phyloP scores from a whole-genome alignment of 768 basidiomycete genomes.

The Royoungia palumana region DNA sequence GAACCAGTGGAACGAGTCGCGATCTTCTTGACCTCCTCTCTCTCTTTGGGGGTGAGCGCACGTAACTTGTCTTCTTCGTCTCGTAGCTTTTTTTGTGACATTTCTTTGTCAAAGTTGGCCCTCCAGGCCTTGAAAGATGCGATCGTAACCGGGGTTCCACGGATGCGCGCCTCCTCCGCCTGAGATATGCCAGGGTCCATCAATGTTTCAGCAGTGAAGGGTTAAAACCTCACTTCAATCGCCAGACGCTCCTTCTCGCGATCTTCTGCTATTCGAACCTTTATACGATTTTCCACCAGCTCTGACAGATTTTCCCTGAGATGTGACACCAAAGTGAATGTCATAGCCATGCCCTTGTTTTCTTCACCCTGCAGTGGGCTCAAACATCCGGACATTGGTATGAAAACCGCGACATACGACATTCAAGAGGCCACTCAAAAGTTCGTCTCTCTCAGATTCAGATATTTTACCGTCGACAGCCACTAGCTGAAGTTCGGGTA shows the following conservation, averaged over 20 bases:
- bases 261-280: slow-evolving; percentile 55
- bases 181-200: slow-evolving; percentile 29
- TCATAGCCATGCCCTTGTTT: slow-evolving; percentile 95
- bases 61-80: slow-evolving; percentile 81
- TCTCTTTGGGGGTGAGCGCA: slow-evolving; percentile 70
- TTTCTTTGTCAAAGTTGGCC: slow-evolving; percentile 68
- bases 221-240: slow-evolving; percentile 58
- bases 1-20: slow-evolving; percentile 65
- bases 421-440: slow-evolving; percentile 55
- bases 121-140: slow-evolving; percentile 84
- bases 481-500: slow-evolving; percentile 72
- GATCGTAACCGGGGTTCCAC: slow-evolving; percentile 87
- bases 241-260: slow-evolving; percentile 69
- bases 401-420: slow-evolving; percentile 42
- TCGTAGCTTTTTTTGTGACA: slow-evolving; percentile 49
- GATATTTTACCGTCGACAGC: slow-evolving; percentile 62
- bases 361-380: slow-evolving; percentile 60
- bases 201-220: background rate
- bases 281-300: slow-evolving; percentile 59
- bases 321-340: slow-evolving; percentile 87
- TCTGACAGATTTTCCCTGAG: slow-evolving; percentile 72
- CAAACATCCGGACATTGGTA: background rate
- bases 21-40: slow-evolving; percentile 75
- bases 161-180: slow-evolving; percentile 85
- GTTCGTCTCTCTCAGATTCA: slow-evolving; percentile 49